Conservation (phyloP, 176 grass and related monocot species). For the Pontederia crassipes region DNA sequence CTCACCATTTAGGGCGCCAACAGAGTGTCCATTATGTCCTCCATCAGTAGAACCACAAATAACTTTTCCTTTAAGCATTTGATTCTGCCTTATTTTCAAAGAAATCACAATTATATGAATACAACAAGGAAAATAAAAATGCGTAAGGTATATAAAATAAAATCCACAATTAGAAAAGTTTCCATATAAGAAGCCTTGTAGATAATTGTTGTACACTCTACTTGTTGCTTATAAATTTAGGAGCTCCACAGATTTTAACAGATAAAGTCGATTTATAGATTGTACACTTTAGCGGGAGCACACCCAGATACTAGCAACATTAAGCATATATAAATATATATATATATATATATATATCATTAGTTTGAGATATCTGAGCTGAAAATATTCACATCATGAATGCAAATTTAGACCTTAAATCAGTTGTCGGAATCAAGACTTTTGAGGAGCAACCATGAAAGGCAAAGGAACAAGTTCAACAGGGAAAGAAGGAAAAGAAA, state of each 20-base stretch:
- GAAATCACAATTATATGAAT: slow-evolving; percentile 7
- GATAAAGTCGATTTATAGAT: no score
- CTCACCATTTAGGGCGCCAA: slow-evolving; percentile 40
- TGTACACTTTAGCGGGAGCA: no score
- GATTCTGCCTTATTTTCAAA: slow-evolving; percentile 47
- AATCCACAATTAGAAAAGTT: not conserved
- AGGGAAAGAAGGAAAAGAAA: slow-evolving; percentile 8
- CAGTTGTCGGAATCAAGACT: not conserved
- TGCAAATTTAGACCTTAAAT: no score
- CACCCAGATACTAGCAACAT: no score
- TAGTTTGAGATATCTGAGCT: no score
- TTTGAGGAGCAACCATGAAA: not conserved
- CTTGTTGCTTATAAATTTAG: no score
- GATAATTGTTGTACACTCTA: no score
- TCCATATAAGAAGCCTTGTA: not conserved
- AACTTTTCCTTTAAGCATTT: slow-evolving; percentile 29
- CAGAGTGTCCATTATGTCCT: slow-evolving; percentile 16
- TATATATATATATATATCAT: no score
- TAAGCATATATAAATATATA: no score
- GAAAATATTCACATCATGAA: no score
- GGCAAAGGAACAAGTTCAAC: not conserved
- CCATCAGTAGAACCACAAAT: slow-evolving; percentile 14
- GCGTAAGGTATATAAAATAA: not conserved
- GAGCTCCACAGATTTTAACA: no score
- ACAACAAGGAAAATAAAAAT: not conserved